Base-by-base conservation (phyloP, 805 yeast genomes). In the Candida manassasensis region DNA sequence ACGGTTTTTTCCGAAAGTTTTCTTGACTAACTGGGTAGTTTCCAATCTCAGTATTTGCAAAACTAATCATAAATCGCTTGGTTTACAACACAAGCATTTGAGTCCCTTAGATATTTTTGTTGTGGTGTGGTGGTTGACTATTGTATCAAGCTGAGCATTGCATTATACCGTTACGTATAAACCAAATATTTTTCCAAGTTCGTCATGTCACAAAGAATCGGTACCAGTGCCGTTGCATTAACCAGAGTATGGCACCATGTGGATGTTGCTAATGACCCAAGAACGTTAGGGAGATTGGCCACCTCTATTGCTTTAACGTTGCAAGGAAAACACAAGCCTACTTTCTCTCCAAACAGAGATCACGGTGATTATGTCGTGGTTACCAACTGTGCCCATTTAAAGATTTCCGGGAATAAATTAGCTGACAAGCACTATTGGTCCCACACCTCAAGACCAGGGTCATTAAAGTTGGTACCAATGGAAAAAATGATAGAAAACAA, bases 291-390 rank as follows among this genome's bases (percentile, higher is more conserved):
- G 55, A 81, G 97, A 55, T 60, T 93, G 38, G 97, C 99, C 3
- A 71, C 95, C 1, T 73, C 81, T 38, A 88, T 93, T 38, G 97
- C 98, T 17, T 69, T 79, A 19, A 80, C 93, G 0, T 71, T 93
- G 27, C 87, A 85, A 63, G 99, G 99, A n/a, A 93, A 93, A 59
- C 97, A 93, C 66, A 93, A 93, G 68, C 99, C 99, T 3, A 75
- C 87, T 0, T 82, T 64, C 45, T 86, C 88, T 50, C 68, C 69
- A 19, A 63, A 64, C 47, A 55, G 83, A 56, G 99, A 93, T 63
- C 78, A 81, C 44, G 99, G 99, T 10, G 99, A 93, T 61, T 93
- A 89, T 53, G 97, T 93, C 9, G 97, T 93, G 9, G 96, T 90
- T 2, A 84, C 97, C 10, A 94, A 93, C 65, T 88, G 96, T 53